phyloP scores from a whole-genome alignment of 176 grass and related monocot genomes.

The Elaeis guineensis region DNA sequence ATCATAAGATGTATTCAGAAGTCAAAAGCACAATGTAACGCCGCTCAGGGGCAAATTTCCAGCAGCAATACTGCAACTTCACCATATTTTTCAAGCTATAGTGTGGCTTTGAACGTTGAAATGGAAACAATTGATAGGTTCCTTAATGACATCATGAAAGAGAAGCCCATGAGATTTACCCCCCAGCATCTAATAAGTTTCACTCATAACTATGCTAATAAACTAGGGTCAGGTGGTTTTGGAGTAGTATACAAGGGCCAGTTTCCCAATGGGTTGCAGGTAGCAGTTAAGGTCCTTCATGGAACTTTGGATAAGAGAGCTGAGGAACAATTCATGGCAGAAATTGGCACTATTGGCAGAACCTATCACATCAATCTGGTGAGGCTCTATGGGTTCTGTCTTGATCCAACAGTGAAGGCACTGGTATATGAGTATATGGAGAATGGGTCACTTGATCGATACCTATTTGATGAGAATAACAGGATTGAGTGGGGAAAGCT shows the following conservation, averaged over 20 bases:
- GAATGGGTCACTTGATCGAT: not conserved
- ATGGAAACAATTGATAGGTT: too few relatives aligned
- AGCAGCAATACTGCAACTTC: too few relatives aligned
- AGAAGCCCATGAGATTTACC: slow-evolving; percentile 6
- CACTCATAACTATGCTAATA: not conserved
- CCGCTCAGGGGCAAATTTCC: too few relatives aligned
- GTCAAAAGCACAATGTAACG: too few relatives aligned
- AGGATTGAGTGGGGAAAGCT: not conserved
- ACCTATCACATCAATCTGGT: slow-evolving; percentile 10
- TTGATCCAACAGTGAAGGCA: not conserved
- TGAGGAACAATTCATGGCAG: slow-evolving; percentile 9
- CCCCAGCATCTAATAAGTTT: not conserved
- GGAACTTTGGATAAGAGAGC: not conserved
- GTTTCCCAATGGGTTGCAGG: not conserved
- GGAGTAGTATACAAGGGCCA: slow-evolving; percentile 6
- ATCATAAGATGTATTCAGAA: too few relatives aligned
- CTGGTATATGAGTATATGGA: slow-evolving; percentile 11
- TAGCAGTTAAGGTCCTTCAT: slow-evolving; percentile 7
- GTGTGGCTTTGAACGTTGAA: too few relatives aligned
- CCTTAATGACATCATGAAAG: slow-evolving; percentile 2
- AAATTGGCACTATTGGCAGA: slow-evolving; percentile 6
- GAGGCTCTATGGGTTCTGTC: slow-evolving; percentile 6
- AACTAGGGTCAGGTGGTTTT: not conserved
- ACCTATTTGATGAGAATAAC: not conserved
- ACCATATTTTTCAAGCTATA: too few relatives aligned